Conservation (phyloP, 164 flowering plant genomes). For the Amborella trichopoda region DNA sequence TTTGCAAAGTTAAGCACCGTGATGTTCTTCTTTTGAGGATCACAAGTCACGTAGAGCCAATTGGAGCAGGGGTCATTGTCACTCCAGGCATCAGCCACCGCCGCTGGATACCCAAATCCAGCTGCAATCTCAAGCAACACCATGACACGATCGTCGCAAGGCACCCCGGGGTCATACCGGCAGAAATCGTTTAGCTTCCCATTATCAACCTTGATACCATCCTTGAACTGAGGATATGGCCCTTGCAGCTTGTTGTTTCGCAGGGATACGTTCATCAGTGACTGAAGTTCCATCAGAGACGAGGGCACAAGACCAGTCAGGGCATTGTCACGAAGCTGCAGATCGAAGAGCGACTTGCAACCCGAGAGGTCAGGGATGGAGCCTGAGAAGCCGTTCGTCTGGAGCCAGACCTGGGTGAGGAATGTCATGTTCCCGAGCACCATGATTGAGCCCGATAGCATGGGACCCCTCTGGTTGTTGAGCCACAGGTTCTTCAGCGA, state of each 20-base stretch:
- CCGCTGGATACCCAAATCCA: conserved; percentile 37
- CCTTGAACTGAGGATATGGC: conserved; percentile 26
- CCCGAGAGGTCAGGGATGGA: conserved; percentile 38
- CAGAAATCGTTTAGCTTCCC: conserved; percentile 34
- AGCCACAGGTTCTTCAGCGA: conserved; percentile 23
- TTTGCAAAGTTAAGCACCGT: conserved; percentile 25
- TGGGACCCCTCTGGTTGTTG: conserved; percentile 24
- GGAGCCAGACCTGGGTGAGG: conserved; percentile 40
- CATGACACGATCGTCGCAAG: conserved; percentile 45
- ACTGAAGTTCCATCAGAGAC: conserved; percentile 17
- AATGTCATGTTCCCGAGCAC: conserved; percentile 26
- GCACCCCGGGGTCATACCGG: conserved; percentile 25
- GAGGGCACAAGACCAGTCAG: conserved; percentile 35
- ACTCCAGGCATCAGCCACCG: conserved; percentile 35
- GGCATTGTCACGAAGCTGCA: conserved; percentile 38
- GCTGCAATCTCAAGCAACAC: conserved; percentile 29
- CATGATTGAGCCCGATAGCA: conserved; percentile 25
- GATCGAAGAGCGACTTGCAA: conserved; percentile 23
- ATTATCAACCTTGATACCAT: conserved; percentile 6
- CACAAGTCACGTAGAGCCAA: conserved; percentile 39
- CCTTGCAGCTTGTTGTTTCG: conserved; percentile 51
- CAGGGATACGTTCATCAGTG: conserved; percentile 28
- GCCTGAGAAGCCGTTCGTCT: conserved; percentile 30
- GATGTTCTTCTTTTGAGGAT: conserved; percentile 19
- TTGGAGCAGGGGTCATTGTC: conserved; percentile 44